phyloP scores from a whole-genome alignment of 2,329 filamentous ascomycete genomes.

The Colletotrichum coccodes region DNA sequence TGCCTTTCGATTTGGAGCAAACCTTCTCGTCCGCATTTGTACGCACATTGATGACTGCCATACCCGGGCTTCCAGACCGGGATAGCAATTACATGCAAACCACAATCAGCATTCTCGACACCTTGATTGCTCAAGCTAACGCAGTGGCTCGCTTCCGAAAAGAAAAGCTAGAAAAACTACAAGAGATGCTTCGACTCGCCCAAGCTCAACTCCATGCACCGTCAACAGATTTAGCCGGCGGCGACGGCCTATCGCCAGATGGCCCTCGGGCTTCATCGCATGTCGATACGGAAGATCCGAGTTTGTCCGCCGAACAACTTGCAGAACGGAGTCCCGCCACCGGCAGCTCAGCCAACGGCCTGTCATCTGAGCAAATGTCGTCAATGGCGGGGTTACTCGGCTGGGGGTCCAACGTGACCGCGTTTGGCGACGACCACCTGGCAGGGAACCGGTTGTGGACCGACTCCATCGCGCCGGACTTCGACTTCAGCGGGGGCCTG shows the following conservation, averaged over 20 bases:
- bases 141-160: constrained; percentile 4
- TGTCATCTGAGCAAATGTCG: constrained; percentile 11
- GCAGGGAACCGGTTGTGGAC: constrained; percentile 1
- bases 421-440: neutral
- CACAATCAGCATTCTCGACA: neutral
- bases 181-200: constrained; percentile 8
- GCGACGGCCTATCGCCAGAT: neutral
- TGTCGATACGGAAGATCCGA: neutral
- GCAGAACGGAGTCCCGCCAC: neutral
- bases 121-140: constrained; percentile 2
- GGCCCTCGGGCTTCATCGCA: neutral
- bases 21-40: constrained; percentile 16
- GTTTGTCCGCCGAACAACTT: neutral
- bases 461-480: neutral
- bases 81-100: neutral
- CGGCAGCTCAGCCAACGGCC: neutral
- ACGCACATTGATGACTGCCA: neutral
- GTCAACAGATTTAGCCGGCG: neutral
- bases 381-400: constrained; percentile 6
- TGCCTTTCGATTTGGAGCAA: constrained; percentile 23
- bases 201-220: neutral
- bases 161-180: constrained; percentile 11
- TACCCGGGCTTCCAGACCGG: neutral
- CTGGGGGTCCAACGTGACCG: neutral
- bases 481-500: neutral